Evolutionary conservation across 2,329 filamentous ascomycete species (phyloP).

Genomic region (Calonectria leucothoes): DNA sequence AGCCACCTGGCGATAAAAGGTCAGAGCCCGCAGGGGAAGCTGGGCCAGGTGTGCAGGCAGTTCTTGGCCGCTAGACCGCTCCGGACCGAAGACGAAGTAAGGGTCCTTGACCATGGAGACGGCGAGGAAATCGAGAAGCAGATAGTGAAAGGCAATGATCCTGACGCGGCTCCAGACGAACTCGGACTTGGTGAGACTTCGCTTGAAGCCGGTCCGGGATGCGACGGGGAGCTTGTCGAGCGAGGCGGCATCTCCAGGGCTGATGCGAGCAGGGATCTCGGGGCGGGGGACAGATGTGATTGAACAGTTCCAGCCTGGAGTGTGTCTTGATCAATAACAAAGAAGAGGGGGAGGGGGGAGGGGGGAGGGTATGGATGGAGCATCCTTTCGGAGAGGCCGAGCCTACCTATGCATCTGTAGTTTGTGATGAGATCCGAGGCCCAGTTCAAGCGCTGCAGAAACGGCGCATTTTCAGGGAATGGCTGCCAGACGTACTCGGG

Average conservation of each 20-base stretch:
- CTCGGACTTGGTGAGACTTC: conserved; percentile 53
- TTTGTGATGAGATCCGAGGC: conserved; percentile 64
- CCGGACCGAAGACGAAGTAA: conserved; percentile 74
- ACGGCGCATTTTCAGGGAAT: conserved; percentile 63
- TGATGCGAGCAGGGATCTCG: conserved; percentile 47
- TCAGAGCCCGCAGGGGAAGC: conserved; percentile 59
- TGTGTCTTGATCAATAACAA: not conserved
- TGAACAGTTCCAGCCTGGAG: conserved; percentile 67
- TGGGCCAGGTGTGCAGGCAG: conserved; percentile 56
- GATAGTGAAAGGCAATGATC: conserved; percentile 66
- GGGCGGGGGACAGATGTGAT: conserved; percentile 63
- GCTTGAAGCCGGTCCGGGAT: conserved; percentile 59
- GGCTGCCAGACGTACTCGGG: conserved; percentile 70
- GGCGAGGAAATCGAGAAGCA: conserved; percentile 78
- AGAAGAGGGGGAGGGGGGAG: not conserved
- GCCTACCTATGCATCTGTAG: conserved; percentile 65
- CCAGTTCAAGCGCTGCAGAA: conserved; percentile 66
- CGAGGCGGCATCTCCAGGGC: conserved; percentile 51
- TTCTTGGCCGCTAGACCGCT: conserved; percentile 43
- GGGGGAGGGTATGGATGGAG: not conserved
- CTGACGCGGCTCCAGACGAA: conserved; percentile 60
- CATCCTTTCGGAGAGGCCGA: conserved; percentile 26
- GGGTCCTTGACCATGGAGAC: conserved; percentile 79
- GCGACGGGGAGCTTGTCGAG: conserved; percentile 54
- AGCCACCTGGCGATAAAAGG: conserved; percentile 67